Evolutionary conservation across 148 eudicot genomes (phyloP).

Genomic region (Chenopodium formosanum): DNA sequence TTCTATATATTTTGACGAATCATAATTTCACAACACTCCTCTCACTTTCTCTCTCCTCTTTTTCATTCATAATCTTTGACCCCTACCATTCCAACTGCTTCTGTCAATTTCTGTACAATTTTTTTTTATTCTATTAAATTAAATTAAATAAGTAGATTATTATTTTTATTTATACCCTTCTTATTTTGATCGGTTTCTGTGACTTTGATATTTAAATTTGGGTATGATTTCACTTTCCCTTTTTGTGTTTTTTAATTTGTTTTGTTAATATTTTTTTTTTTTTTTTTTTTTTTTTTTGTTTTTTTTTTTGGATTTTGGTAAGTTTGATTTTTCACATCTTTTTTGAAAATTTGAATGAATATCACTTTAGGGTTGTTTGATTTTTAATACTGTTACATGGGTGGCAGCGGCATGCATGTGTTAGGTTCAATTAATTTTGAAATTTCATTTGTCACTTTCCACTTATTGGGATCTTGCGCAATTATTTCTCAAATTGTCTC

Average conservation of each 20-base stretch:
- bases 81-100: not conserved
- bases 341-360: not conserved
- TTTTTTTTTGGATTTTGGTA: not conserved
- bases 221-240: not conserved
- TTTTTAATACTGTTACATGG: not conserved
- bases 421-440: not conserved
- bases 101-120: not conserved
- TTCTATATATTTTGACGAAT: not conserved
- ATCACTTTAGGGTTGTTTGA: not conserved
- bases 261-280: not conserved
- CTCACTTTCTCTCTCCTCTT: not conserved
- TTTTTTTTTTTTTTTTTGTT: not conserved
- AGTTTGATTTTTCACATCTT: not conserved
- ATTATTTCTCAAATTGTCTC: not conserved
- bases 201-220: no score
- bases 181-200: no score
- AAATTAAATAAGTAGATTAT: no score
- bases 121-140: no score
- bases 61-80: not conserved
- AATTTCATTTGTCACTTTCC: not conserved
- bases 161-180: no score
- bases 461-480: not conserved
- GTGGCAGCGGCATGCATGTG: slow-evolving; percentile 2
- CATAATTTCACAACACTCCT: not conserved
- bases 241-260: not conserved